Evolutionary conservation across 371 early-diverging fungal genomes (phyloP).

Genomic region (Mortierella sp.): DNA sequence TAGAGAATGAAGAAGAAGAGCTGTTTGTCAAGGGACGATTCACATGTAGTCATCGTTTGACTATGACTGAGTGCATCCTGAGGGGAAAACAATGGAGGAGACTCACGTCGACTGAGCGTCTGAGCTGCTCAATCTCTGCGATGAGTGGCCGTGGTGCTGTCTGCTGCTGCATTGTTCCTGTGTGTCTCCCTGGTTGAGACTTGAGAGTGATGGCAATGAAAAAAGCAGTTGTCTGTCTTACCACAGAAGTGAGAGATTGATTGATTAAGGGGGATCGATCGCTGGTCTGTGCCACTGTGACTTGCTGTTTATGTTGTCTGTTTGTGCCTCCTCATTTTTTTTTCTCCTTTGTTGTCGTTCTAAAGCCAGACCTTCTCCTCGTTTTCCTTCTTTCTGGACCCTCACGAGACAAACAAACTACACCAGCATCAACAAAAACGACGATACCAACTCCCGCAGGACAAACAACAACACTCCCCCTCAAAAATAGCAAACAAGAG

Average conservation of each 20-base stretch:
- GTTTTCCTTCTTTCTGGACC: neutral
- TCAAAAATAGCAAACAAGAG: neutral
- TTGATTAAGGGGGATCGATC: slow-evolving; percentile 11
- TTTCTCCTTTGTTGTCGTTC: slow-evolving; percentile 2
- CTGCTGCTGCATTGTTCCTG: slow-evolving; percentile 34
- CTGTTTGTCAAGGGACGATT: neutral
- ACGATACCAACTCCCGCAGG: neutral
- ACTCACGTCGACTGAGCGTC: slow-evolving; percentile 50
- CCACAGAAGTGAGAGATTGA: neutral
- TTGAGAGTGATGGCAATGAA: neutral
- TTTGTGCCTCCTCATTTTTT: neutral
- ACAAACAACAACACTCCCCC: neutral
- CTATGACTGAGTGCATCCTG: neutral
- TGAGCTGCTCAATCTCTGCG: slow-evolving; percentile 49
- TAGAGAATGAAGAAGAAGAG: neutral
- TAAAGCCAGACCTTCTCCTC: slow-evolving; percentile 12
- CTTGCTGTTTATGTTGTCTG: slow-evolving; percentile 18
- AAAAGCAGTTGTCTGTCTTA: too few relatives aligned
- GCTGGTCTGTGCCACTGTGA: slow-evolving; percentile 3
- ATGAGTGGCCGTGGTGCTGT: slow-evolving; percentile 34
- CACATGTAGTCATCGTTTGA: neutral
- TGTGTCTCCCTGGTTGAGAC: neutral
- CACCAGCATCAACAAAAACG: neutral
- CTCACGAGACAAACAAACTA: neutral
- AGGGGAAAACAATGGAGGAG: neutral